Evolutionary conservation across 768 basidiomycete genomes (phyloP), one percentile per base, ranked within the genome.

Genomic region (Lentinula sp.): DNA sequence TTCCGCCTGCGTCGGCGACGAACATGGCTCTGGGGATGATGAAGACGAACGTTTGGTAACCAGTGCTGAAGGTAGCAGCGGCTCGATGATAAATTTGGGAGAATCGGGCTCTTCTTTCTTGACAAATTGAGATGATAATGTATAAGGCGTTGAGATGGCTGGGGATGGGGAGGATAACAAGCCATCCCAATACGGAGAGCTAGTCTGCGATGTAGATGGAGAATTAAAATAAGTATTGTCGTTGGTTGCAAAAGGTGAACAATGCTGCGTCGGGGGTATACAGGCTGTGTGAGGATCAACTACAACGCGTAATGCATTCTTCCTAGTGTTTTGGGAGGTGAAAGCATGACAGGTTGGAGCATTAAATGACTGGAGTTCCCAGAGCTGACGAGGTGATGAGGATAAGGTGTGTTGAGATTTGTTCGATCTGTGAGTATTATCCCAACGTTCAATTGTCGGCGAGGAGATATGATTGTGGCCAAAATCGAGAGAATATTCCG

Each of bases 61-160:
- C 3, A 65, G 57, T 18, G 63, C 57, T 56, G 65, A 65, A 5
- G 66, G 63, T 1, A 69, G 63, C 4, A 75, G 63, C n/a, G 76
- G 67, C 59, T 80, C 79, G 69, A 80, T 79, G 63, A 81, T 77
- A 62, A 82, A 80, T 57, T 21, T 46, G 72, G 35, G 68, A 64
- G 57, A 60, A 10, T 78, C 76, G 32, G 77, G 73, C 18, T 74
- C 73, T 18, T 74, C 73, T 54, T 68, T 58, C 62, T 69, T 70
- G 34, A 69, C 67, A 0, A 53, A 43, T 7, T 37, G 16, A 9
- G 63, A 52, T 45, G 28, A 32, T n/a, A 40, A 56, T 21, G 54
- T 31, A 56, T 42, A 23, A 5, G 54, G 8, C 15, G 45, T 16
- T 5, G 56, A 43, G 23, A 56, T 21, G 18, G 54, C 54, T 2